Percentiles rank a stretch among this genome's conserved stretches.
Conservation (phyloP, 1,284 basidiomycete genomes). For the Malassezia obtusa region DNA sequence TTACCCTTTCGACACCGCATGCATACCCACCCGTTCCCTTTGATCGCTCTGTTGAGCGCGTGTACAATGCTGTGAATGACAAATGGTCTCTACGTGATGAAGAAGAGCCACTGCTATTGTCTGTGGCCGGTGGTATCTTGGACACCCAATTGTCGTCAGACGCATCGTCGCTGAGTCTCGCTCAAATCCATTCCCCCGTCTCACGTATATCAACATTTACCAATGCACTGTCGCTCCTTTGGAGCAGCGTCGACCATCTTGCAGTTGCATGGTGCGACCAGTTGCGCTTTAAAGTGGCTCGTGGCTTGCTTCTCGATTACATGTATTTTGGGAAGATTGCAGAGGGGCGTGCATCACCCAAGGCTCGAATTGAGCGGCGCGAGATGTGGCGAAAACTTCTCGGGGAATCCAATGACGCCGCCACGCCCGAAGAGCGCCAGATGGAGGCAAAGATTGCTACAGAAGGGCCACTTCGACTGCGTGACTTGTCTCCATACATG, state of each 20-base stretch:
- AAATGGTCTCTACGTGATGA: constrained; percentile 3
- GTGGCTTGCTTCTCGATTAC: constrained; percentile 28
- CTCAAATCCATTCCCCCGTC: constrained; percentile 14
- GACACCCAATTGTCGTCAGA: constrained; percentile 91
- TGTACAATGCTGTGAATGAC: constrained; percentile 56
- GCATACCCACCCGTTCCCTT: constrained; percentile 77
- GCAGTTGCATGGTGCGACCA: constrained; percentile 99
- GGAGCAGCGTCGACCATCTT: constrained; percentile 89
- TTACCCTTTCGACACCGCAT: constrained; percentile 93
- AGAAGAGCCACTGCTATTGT: constrained; percentile 59
- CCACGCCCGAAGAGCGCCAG: constrained; percentile 2
- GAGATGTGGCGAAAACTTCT: constrained; percentile 28
- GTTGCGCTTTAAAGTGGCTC: constrained; percentile 74
- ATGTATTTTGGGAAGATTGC: constrained; percentile 22
- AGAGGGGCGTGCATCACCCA: constrained; percentile 16
- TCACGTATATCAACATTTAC: constrained; percentile 56
- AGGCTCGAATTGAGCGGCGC: constrained; percentile 20
- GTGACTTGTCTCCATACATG: neutral
- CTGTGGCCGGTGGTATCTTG: constrained; percentile 80
- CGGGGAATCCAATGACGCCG: constrained; percentile 18
- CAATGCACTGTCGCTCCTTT: constrained; percentile 72
- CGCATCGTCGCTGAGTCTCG: constrained; percentile 61
- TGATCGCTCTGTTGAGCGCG: constrained; percentile 64
- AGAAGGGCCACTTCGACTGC: constrained; percentile 13
- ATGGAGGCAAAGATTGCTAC: constrained; percentile 18